Evolutionary conservation across 2,329 filamentous ascomycete genomes (phyloP).

Genomic region (Neonectria ditissima): DNA sequence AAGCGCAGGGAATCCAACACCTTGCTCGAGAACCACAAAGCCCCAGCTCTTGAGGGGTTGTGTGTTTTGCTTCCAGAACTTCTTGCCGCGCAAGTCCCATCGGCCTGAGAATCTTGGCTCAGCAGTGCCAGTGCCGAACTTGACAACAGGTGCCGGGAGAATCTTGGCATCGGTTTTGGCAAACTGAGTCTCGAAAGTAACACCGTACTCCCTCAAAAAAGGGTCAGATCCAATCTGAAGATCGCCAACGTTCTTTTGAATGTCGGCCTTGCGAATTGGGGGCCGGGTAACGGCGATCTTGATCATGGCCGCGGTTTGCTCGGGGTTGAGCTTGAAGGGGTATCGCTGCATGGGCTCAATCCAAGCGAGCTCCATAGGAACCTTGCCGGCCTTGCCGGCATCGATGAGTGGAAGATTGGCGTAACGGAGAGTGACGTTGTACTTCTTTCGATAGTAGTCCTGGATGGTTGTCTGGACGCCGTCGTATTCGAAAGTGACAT

Average conservation of each 20-base stretch:
- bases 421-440: constrained; percentile 61
- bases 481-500: constrained; percentile 66
- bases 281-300: constrained; percentile 90
- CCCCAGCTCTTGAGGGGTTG: constrained; percentile 78
- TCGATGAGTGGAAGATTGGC: constrained; percentile 68
- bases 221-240: constrained; percentile 77
- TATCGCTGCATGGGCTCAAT: constrained; percentile 69
- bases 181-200: constrained; percentile 75
- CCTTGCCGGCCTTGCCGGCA: constrained; percentile 64
- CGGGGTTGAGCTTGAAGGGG: constrained; percentile 69
- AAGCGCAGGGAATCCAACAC: constrained; percentile 55
- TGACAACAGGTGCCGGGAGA: constrained; percentile 76
- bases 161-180: constrained; percentile 77
- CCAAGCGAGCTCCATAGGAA: constrained; percentile 72
- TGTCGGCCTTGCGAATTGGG: constrained; percentile 72
- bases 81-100: constrained; percentile 88
- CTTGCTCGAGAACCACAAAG: constrained; percentile 73
- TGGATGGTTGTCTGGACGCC: constrained; percentile 59
- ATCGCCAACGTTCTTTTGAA: constrained; percentile 66
- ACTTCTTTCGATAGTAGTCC: constrained; percentile 68
- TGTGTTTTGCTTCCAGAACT: constrained; percentile 74
- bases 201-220: constrained; percentile 78
- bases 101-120: constrained; percentile 77
- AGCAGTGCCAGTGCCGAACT: constrained; percentile 69
- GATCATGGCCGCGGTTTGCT: constrained; percentile 87